These are phyloP conservation scores for Dissophora ornata DNA, from an alignment of 192 early-diverging fungal species.

Conservation along the genomic window DNA sequence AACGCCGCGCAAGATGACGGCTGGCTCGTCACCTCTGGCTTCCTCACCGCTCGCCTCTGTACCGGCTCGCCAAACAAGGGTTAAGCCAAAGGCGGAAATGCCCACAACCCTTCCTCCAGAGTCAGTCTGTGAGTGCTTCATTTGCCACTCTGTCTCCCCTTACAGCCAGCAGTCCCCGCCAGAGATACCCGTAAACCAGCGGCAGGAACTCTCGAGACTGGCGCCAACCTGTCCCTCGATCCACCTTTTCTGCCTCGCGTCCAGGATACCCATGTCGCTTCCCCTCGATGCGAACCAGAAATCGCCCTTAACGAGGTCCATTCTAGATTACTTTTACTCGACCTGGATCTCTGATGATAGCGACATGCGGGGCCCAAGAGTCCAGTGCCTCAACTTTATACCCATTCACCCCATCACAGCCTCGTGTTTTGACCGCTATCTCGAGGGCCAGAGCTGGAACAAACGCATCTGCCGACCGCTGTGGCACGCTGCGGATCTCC, in stretches of 20 bases:
- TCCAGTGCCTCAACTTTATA: constrained; percentile 53
- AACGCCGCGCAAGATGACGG: constrained; percentile 41
- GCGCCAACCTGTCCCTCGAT: constrained; percentile 47
- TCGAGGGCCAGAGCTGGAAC: constrained; percentile 48
- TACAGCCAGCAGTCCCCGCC: constrained; percentile 38
- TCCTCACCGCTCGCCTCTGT: constrained; percentile 30
- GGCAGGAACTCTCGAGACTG: constrained; percentile 36
- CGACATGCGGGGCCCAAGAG: constrained; percentile 22
- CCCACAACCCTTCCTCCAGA: constrained; percentile 44
- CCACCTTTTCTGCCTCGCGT: constrained; percentile 48
- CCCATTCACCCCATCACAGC: constrained; percentile 52
- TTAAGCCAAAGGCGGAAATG: constrained; percentile 50
- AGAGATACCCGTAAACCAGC: constrained; percentile 37
- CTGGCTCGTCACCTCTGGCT: constrained; percentile 38
- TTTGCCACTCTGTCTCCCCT: constrained; percentile 42
- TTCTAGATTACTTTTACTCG: constrained; percentile 51
- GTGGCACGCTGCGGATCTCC: constrained; percentile 51
- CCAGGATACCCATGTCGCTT: constrained; percentile 46
- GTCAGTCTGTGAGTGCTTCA: constrained; percentile 48
- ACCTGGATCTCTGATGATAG: constrained; percentile 37
- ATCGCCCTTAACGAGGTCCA: constrained; percentile 39
- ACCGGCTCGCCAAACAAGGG: constrained; percentile 11
- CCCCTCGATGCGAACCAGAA: constrained; percentile 40
- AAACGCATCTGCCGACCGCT: constrained; percentile 46
- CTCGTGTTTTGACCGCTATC: constrained; percentile 42